Evolutionary conservation across 768 basidiomycete genomes (phyloP), one percentile per base, ranked within the genome.

Genomic region (Leccinum barrowsii): DNA sequence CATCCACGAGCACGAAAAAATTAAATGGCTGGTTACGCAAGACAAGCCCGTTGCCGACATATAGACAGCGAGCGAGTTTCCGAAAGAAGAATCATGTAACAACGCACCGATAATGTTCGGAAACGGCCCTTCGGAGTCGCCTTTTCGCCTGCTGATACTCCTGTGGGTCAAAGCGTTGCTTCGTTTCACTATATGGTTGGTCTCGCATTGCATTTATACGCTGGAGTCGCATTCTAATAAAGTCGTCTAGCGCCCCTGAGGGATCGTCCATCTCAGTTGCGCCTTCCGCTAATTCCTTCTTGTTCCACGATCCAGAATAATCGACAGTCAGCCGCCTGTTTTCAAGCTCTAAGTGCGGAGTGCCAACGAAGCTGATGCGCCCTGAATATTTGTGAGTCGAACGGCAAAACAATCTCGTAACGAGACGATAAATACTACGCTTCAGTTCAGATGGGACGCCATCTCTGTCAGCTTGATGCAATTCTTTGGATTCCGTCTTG

Each of bases 101-200:
- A 58, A 71, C 65, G 37, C 63, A 87, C 87, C 85, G 82, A 73
- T 98, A 96, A 69, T 88, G 87, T 67, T 96, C 93, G 52, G 86
- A 64, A 0, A 90, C 80, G 2, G 96, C 97, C 59, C 84, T 86
- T 71, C 90, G 90, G 48, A 99, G 78, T 67, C 84, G 85, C 70
- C 85, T 86, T 75, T 90, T 92, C n/a, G 95, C 94, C 42, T 84
- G 77, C 42, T 84, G 77, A 73, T 97, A 99, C 56, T 88, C 84
- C 48, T 89, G 90, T 0, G 91, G 92, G 65, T 88, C 83, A 32
- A 74, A 78, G 10, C 64, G 54, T 26, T 56, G 42, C 19, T 34
- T 54, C 32, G 42, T 52, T 37, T 7, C 51, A 46, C 42, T 42
- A 8, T 13, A n/a, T 0, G 47, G 34, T 17, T 19, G 10, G 10